Evolutionary conservation across 164 flowering plant genomes (phyloP), one percentile per base, ranked within the genome.

Genomic region (Annona squamosa): DNA sequence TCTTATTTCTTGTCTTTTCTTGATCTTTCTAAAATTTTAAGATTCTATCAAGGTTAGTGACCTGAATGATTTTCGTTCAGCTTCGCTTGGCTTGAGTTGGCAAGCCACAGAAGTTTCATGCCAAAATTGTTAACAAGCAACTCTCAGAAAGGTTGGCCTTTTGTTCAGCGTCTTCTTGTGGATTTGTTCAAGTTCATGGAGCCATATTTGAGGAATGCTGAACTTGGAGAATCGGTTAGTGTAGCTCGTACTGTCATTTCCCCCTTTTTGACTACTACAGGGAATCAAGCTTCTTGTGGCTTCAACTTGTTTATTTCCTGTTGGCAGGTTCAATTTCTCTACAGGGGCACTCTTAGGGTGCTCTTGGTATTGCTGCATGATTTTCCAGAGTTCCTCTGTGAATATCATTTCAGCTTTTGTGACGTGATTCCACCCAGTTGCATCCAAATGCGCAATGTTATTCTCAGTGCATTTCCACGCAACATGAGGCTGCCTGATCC

Each of bases 401-500:
- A 92, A 75, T 93, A 92, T 83, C 98, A 96, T 84, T 93, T 96
- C 83, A 92, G 97, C 65, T 96, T 96, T 82, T 93, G 99, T 81
- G 98, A 96, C 85, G 94, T 92, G 19, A 96, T 96, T 65, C 99
- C 99, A 57, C 87, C 97, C 13, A 96, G 90, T 79, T 96, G 99
- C 88, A 93, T 96, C 75, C 99, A 96, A 82, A 93, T 96, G 99
- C 87, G 99, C 26, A 96, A 93, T 84, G 91, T 93, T 63, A 89
- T 96, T 76, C 93, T 96, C 44, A 96, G 99, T 84, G 98, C 98
- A 59, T 96, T 93, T 82, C 99, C 99, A 13, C 92, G 91, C 76
- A 93, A 91, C 78, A 93, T 93, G 98, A 91, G 94, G 88, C 84
- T 96, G 18, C 99, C 99, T 42, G 99, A 96, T 83, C 99, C 99